Base-by-base conservation (phyloP, 2,329 filamentous ascomycete species). In the Teratosphaeria epicoccoides region DNA sequence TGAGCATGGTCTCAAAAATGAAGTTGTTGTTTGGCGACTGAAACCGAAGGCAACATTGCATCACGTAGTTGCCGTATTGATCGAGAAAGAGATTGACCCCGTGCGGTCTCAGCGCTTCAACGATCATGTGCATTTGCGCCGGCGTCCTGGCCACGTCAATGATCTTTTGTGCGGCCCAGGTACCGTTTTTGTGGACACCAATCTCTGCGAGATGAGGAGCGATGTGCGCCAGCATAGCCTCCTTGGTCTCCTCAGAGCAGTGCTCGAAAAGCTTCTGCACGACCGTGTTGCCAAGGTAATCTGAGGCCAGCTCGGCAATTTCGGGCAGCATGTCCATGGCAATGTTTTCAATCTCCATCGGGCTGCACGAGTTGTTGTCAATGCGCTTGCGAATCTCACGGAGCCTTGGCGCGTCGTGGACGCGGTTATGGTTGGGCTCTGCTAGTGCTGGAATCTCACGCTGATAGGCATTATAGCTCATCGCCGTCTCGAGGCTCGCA, bases 131-230 rank as follows among this genome's bases (percentile, higher is more conserved):
- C 83, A 93, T 91, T 71, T 97, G 90, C 40, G 76, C 74, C 5
- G 85, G 82, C 0, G 86, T 88, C 71, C 93, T 88, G 68, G 89
- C 91, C 6, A 95, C 88, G 63, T 97, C 91, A 60, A 98, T 97
- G 64, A 98, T 97, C 78, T 97, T 98, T 72, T 98, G 93, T 1
- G 93, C 93, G 50, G 93, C 93, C 93, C 93, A 98, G 1, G 93
- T 98, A 56, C 93, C 93, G 64, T 98, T 98, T 80, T 98, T 98
- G 78, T 98, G 93, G 6, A 96, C 84, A 62, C 93, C 93, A 70
- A 97, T 96, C 71, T 97, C 90, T 24, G 91, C 89, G 67, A 97
- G 80, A 66, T 96, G 90, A 52, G 91, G 90, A 2, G 87, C 82
- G 62, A 98, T 95, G 65, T 90, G 83, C 12, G 75, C 71, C 52